Base-by-base conservation (phyloP, 1,284 basidiomycete species). In the Trichosporon asahii region DNA sequence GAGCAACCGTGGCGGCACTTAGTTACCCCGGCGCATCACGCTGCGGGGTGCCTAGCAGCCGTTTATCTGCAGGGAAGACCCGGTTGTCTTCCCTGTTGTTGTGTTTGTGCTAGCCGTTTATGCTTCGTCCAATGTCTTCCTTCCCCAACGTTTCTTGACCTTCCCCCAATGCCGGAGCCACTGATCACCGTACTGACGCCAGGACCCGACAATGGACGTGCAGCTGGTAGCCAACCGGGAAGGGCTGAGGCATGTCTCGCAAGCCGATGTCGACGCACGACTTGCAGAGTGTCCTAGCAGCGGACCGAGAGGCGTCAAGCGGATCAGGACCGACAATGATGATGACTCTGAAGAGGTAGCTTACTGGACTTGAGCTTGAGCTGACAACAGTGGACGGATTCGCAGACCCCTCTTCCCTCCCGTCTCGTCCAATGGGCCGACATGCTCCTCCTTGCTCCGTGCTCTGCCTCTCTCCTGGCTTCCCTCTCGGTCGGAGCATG, bases 391-490 rank as follows among this genome's bases (percentile, higher is more conserved):
- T 61, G 29, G 27, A 8, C 27, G 7, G 57, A 61, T 12, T 57
- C 53, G 53, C 23, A 27, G 2, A 18, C n/a, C 2, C 29, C 57
- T 1, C 27, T 61, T 8, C 27, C 57, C 1, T 61, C 27, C 6
- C 57, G 27, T 2, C 57, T 61, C 4, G 57, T 61, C 14, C 57
- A 27, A 3, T 98, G 95, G 96, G 94, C 95, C 35, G 95, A 99
- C 79, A 82, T 97, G 31, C 93, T 98, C 60, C 88, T 98, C 57
- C 87, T 99, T 57, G 94, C 94, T 0, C 96, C 96, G 0, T 96
- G 94, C 78, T 95, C 93, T 0, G 95, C 96, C 14, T 97, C 98
- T 80, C 95, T 94, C 0, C 86, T 99, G 8, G 89, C 94, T 9
- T 98, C 98, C 84, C 90, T 99, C 64, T 90, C 92, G 0, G 87